Base-by-base conservation (phyloP, 2,329 filamentous ascomycete genomes). In the Ophiosphaerella korrae region DNA sequence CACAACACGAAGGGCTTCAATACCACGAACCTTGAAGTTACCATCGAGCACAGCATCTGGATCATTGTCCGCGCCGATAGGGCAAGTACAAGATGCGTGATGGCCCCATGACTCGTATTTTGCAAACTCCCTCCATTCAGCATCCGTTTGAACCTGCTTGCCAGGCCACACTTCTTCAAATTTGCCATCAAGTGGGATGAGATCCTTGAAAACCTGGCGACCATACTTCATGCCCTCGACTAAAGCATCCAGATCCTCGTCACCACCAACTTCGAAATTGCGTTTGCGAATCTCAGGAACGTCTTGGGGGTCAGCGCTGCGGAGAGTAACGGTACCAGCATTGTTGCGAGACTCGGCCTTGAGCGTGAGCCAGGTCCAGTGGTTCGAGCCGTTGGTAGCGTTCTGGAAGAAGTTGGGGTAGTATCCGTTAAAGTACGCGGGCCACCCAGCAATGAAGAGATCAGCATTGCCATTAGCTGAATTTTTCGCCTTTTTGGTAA, bases 291-390 rank as follows among this genome's bases (percentile, higher is more conserved):
- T 87, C 5, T 81, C 65, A 0, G 87, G 87, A 1, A 78, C 75
- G 46, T 88, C 86, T 0, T 81, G 80, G 1, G 87, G 86, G 64
- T 89, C 80, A 0, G 79, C 71, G 0, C 82, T 85, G 13, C 76
- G 75, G 4, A 90, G 79, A 5, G 71, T 80, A 7, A 90, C 86
- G 1, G 78, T 81, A 6, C 88, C 88, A 2, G 66, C 76, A 66
- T 73, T 71, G 66, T 89, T 88, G 45, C 82, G 80, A 1, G 85
- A 79, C 59, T 87, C 84, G 0, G 81, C 80, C 68, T 87, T 86
- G 44, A 89, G 76, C 0, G 79, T 76, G 18, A 74, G 68, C 79
- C 79, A 81, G 11, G 75, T 73, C 73, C 75, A 81, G 53, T 78
- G 75, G 32, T 75, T 75, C 2, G 73, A 73, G 41, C 74, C 77